Percentiles rank a stretch among this genome's conserved stretches.
These are phyloP conservation scores for Hippophae gyantsensis DNA, from an alignment of 306 rosid genomes.

Conservation along the genomic window DNA sequence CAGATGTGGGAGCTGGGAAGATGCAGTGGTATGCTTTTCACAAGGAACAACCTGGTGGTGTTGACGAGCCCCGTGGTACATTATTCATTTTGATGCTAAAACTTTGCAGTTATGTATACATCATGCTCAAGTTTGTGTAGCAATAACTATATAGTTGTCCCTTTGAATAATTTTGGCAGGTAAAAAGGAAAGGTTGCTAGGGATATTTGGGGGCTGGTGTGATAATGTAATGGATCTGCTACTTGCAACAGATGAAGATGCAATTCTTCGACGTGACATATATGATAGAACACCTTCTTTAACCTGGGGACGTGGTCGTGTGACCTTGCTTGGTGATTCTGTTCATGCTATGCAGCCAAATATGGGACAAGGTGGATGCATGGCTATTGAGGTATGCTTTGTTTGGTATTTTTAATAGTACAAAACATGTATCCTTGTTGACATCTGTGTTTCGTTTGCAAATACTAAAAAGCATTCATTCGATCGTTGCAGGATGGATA, in stretches of 20 bases:
- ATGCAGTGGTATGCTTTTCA: conserved; percentile 99
- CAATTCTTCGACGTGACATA: conserved; percentile 84
- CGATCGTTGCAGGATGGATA: conserved; percentile 61
- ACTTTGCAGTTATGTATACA: background rate
- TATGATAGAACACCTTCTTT: conserved; percentile 70
- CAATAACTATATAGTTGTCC: too few species aligned
- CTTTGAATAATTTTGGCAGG: conserved; percentile 30
- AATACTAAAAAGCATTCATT: background rate
- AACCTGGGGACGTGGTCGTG: conserved; percentile 88
- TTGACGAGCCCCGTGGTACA: conserved; percentile 57
- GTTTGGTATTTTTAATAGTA: conserved; percentile 1
- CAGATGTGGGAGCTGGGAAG: conserved; percentile 95
- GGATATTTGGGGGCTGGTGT: conserved; percentile 87
- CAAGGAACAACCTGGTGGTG: conserved; percentile 73
- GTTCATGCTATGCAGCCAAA: conserved; percentile 99
- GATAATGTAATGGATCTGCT: conserved; percentile 77
- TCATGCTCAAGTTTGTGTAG: too few species aligned
- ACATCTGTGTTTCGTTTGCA: background rate
- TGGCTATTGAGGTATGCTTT: conserved; percentile 84
- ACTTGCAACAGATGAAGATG: conserved; percentile 75
- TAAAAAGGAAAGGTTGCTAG: conserved; percentile 64
- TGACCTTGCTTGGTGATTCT: conserved; percentile 92
- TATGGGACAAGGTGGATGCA: conserved; percentile 98
- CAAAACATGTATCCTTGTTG: background rate
- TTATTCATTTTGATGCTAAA: conserved; percentile 9